Evolutionary conservation across 2,329 filamentous ascomycete genomes (phyloP).

Genomic region (Aspergillus ruber): DNA sequence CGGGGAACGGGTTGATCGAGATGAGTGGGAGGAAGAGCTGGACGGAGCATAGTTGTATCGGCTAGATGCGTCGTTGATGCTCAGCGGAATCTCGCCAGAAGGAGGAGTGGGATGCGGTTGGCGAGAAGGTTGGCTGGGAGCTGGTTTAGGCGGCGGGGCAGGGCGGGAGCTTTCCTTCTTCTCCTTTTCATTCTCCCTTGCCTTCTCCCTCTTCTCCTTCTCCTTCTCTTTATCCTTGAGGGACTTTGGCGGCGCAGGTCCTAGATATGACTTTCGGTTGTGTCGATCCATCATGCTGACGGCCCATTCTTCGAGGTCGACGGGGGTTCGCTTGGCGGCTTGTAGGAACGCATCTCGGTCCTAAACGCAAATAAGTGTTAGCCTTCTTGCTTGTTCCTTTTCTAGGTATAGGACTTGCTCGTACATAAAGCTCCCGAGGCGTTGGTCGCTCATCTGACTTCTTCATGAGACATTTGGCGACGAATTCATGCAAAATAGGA

Average conservation of each 20-base stretch:
- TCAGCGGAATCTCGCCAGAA: constrained; percentile 65
- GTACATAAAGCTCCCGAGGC: constrained; percentile 83
- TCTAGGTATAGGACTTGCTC: too few relatives aligned
- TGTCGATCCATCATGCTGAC: constrained; percentile 88
- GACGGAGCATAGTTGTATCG: constrained; percentile 14
- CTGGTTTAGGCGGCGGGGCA: constrained; percentile 28
- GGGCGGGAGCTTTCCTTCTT: constrained; percentile 18
- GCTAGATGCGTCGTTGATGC: constrained; percentile 29
- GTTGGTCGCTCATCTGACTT: constrained; percentile 82
- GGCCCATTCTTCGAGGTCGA: constrained; percentile 90
- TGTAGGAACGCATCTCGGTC: constrained; percentile 92
- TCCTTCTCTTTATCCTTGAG: constrained; percentile 46
- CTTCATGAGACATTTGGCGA: constrained; percentile 91
- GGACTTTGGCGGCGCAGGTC: constrained; percentile 72
- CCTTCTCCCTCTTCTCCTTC: not conserved
- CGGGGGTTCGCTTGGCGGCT: constrained; percentile 91
- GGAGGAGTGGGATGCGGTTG: constrained; percentile 50
- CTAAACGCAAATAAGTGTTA: constrained; percentile 42
- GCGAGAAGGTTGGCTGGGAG: constrained; percentile 16
- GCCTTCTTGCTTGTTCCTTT: not conserved
- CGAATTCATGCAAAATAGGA: constrained; percentile 89
- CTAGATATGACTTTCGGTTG: constrained; percentile 90
- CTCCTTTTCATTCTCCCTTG: constrained; percentile 37
- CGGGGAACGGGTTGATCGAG: constrained; percentile 24
- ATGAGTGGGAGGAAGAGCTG: constrained; percentile 17